Percentiles rank a stretch among this genome's conserved stretches.
phyloP scores from a whole-genome alignment of 495 filamentous ascomycete species.

The Tuber calosporum region DNA sequence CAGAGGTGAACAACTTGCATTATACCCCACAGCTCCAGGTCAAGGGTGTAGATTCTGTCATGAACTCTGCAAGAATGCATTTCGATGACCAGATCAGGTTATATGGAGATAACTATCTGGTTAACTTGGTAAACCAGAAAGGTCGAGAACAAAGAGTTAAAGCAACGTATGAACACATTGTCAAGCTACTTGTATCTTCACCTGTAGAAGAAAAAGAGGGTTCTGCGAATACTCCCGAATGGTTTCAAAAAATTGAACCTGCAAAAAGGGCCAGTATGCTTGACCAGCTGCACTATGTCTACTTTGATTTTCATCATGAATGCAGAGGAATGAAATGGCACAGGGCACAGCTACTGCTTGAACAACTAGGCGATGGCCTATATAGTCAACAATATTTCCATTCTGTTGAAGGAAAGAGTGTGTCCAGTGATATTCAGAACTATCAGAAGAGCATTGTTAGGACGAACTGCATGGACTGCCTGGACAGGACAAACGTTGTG shows the following conservation, averaged over 20 bases:
- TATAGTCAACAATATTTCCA: constrained; percentile 82
- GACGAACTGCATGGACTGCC: constrained; percentile 99
- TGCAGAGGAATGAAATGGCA: constrained; percentile 94
- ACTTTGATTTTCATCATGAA: constrained; percentile 97
- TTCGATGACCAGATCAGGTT: constrained; percentile 86
- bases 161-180: constrained; percentile 83
- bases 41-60: constrained; percentile 72
- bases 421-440: constrained; percentile 40
- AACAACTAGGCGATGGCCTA: constrained; percentile 68
- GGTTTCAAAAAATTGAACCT: constrained; percentile 71
- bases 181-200: constrained; percentile 66
- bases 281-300: constrained; percentile 87
- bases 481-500: constrained; percentile 95
- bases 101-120: constrained; percentile 93
- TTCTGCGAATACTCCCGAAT: constrained; percentile 62
- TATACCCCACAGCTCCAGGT: constrained; percentile 89
- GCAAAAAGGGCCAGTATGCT: constrained; percentile 54
- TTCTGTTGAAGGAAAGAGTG: constrained; percentile 58
- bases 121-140: constrained; percentile 94
- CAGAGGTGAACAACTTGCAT: constrained; percentile 82
- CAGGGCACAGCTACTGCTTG: constrained; percentile 76
- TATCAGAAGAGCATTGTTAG: constrained; percentile 85
- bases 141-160: constrained; percentile 85
- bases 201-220: constrained; percentile 57
- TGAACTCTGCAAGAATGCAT: constrained; percentile 72